These are phyloP conservation scores for Paspalum notatum DNA, from an alignment of 176 grass and related monocot genomes.

Conservation along the genomic window DNA sequence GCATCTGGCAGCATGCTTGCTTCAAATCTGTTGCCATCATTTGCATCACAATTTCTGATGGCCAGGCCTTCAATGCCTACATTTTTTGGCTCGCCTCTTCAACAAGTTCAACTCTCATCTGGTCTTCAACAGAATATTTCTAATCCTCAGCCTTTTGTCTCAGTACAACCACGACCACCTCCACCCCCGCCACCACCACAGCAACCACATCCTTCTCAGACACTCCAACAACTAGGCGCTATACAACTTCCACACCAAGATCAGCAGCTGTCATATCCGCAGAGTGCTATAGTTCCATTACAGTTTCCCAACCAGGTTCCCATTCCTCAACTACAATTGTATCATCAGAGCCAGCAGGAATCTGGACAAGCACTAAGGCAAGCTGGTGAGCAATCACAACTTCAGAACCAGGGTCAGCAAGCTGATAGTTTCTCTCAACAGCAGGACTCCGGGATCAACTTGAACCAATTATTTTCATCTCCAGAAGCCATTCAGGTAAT, in stretches of 20 bases:
- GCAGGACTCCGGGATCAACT: conserved; percentile 62
- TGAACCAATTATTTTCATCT: conserved; percentile 84
- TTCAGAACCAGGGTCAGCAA: conserved; percentile 53
- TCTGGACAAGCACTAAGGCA: conserved; percentile 48
- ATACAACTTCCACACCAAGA: conserved; percentile 60
- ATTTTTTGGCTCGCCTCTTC: conserved; percentile 48
- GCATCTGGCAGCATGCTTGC: conserved; percentile 50
- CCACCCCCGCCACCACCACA: conserved; percentile 81
- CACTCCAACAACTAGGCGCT: conserved; percentile 49
- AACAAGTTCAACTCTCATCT: conserved; percentile 59
- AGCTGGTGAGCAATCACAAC: conserved; percentile 50
- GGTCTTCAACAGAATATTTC: conserved; percentile 59
- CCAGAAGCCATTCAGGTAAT: conserved; percentile 95
- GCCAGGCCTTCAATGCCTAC: conserved; percentile 49
- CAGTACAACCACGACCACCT: conserved; percentile 55
- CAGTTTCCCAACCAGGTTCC: conserved; percentile 78
- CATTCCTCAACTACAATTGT: conserved; percentile 71
- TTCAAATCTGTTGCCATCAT: conserved; percentile 56
- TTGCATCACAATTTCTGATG: conserved; percentile 57
- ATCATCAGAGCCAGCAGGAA: conserved; percentile 73
- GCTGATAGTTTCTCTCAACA: conserved; percentile 65
- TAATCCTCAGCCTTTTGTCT: conserved; percentile 55
- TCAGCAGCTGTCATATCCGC: conserved; percentile 48
- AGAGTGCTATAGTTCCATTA: conserved; percentile 60
- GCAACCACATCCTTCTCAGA: conserved; percentile 84